Percentiles rank a stretch among this genome's conserved stretches.
Conservation (phyloP, 345 rosid species). For the Pistacia atlantica region DNA sequence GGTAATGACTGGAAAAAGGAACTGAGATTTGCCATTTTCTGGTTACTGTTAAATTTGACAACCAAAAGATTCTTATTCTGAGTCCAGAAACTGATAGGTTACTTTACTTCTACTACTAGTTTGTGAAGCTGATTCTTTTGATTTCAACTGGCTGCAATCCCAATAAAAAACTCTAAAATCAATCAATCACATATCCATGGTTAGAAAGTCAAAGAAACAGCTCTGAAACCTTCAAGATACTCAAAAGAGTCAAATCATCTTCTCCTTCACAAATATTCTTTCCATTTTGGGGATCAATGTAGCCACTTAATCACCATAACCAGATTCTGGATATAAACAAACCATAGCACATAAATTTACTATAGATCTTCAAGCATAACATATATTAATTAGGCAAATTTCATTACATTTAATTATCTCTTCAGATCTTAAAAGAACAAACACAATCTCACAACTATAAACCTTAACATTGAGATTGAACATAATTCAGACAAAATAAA, state of each 20-base stretch:
- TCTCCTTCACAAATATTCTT: no score
- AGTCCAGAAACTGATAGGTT: background rate
- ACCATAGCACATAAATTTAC: background rate
- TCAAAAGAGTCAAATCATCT: no score
- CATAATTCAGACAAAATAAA: background rate
- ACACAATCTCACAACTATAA: background rate
- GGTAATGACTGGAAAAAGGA: background rate
- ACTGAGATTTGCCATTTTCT: background rate
- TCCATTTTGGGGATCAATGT: no score
- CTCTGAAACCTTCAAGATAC: no score
- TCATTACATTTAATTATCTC: no score
- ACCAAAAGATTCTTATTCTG: no score
- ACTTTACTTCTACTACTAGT: background rate
- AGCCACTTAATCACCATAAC: background rate
- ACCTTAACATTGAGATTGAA: background rate
- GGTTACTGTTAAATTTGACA: background rate
- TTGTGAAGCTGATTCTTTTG: background rate
- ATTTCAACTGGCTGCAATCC: background rate
- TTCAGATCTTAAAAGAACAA: background rate
- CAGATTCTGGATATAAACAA: background rate
- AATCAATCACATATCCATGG: no score
- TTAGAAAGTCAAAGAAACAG: background rate
- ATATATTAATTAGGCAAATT: background rate
- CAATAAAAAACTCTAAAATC: background rate
- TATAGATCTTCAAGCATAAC: constrained; percentile 5